Evolutionary conservation across 2,329 filamentous ascomycete species (phyloP), one percentile per base, ranked within the genome.

Genomic region (Beauveria varroae): DNA sequence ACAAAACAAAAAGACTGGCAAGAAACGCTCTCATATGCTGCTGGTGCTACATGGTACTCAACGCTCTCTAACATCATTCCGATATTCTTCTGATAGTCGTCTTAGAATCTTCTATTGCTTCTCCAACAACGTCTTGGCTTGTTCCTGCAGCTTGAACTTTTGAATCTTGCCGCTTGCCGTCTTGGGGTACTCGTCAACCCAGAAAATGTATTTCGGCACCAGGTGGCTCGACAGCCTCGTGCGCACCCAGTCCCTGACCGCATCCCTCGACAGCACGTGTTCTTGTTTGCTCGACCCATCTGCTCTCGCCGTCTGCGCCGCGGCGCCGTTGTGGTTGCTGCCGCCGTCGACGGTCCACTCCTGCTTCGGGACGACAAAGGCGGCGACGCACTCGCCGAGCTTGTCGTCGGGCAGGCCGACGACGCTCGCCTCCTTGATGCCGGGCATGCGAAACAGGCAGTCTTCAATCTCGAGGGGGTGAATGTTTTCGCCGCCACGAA

Each of bases 161-260:
- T 96, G 91, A 61, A 98, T 93, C 83, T 99, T 99, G 26, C 93
- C 93, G 72, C 91, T 96, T 6, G 92, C 90, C 41, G 95, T 99
- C 82, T 96, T 97, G 22, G 93, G 93, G 71, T 90, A 96, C n/a
- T 86, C 84, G 1, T 87, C 81, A 0, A 90, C 80, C 83, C 90
- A 96, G 71, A 96, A 96, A n/a, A 98, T 83, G 71, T 93, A 85
- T 74, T 90, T 95, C 0, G 93, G 93, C 57, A 90, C 90, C 70
- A 97, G 84, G 73, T 93, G 90, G 65, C 84, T 85, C 34, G 82
- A 84, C 64, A 98, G 73, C 55, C 81, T 84, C 61, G 79, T 76
- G 53, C 82, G 77, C 2, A 97, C 91, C 90, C 90, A 97, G 1
- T 75, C 73, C 68, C 85, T 82, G 1, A 96, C 78, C 37, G 84